phyloP scores from a whole-genome alignment of 257 asterid genomes.

The Scutellaria minor region DNA sequence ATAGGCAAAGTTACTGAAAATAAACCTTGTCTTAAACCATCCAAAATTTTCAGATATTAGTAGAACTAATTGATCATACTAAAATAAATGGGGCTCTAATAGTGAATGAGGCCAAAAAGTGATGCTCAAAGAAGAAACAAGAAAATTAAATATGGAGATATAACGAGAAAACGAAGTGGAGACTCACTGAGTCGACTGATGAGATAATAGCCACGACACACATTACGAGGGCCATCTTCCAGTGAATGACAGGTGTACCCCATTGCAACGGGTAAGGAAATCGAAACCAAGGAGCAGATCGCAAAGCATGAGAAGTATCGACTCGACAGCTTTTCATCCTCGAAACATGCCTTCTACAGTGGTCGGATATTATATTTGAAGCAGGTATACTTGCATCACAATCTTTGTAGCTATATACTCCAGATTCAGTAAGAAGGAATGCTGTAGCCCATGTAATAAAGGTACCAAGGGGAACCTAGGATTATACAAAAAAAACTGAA shows the following conservation, averaged over 20 bases:
- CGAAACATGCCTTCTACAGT: constrained; percentile 81
- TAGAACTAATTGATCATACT: no score
- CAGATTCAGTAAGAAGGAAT: constrained; percentile 80
- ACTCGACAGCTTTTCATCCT: constrained; percentile 88
- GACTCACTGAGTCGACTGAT: constrained; percentile 94
- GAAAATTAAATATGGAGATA: neutral
- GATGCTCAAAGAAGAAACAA: neutral
- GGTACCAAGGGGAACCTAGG: constrained; percentile 86
- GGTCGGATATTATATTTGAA: constrained; percentile 76
- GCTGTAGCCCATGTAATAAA: constrained; percentile 86
- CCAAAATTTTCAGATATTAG: no score
- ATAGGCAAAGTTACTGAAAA: neutral
- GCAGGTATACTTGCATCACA: constrained; percentile 84
- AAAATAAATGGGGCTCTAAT: no score
- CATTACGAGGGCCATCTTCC: constrained; percentile 98
- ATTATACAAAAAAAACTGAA: constrained; percentile 19
- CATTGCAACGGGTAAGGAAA: constrained; percentile 97
- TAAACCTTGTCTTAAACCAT: no score
- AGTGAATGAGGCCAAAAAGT: no score
- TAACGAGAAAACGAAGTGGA: constrained; percentile 21
- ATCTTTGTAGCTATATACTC: constrained; percentile 84
- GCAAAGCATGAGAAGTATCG: constrained; percentile 83
- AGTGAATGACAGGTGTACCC: constrained; percentile 89
- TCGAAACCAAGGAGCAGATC: constrained; percentile 90
- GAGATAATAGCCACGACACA: constrained; percentile 90